Conservation (phyloP, 2,329 filamentous ascomycete genomes). For the Dactylellina haptotyla region DNA sequence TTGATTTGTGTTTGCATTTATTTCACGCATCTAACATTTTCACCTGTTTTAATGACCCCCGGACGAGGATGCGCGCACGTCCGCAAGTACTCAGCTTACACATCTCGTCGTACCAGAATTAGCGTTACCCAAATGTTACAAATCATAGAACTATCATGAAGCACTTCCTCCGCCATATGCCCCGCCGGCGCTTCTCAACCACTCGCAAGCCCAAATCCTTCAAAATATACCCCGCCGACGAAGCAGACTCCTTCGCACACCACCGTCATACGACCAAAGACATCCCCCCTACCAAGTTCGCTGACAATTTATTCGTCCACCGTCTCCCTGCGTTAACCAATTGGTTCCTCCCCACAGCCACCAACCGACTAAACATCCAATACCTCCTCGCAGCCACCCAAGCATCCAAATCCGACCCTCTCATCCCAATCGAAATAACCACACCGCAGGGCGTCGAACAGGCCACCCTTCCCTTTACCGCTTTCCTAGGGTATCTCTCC, state of each 20-base stretch:
- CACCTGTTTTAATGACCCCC: too few relatives aligned
- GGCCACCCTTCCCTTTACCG: background rate
- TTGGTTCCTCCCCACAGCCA: constrained; percentile 22
- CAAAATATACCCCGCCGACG: constrained; percentile 9
- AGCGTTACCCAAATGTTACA: too few relatives aligned
- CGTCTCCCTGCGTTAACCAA: constrained; percentile 34
- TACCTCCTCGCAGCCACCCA: background rate
- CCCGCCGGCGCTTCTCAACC: constrained; percentile 9
- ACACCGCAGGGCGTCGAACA: background rate
- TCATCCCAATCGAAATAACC: constrained; percentile 28
- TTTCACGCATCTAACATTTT: too few relatives aligned
- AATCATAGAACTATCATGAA: background rate
- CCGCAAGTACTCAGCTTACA: too few relatives aligned
- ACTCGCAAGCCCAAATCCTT: constrained; percentile 19
- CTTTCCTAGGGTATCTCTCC: constrained; percentile 21
- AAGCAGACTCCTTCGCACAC: constrained; percentile 5
- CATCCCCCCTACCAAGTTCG: constrained; percentile 19
- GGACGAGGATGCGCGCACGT: too few relatives aligned
- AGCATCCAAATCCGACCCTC: background rate
- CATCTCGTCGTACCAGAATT: too few relatives aligned
- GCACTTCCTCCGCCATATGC: constrained; percentile 5
- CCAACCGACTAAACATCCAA: constrained; percentile 21
- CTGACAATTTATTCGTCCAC: background rate
- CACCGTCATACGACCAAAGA: background rate
- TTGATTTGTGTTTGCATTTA: too few relatives aligned